phyloP scores from a whole-genome alignment of 768 basidiomycete species.

The Pulveroboletus sp. region DNA sequence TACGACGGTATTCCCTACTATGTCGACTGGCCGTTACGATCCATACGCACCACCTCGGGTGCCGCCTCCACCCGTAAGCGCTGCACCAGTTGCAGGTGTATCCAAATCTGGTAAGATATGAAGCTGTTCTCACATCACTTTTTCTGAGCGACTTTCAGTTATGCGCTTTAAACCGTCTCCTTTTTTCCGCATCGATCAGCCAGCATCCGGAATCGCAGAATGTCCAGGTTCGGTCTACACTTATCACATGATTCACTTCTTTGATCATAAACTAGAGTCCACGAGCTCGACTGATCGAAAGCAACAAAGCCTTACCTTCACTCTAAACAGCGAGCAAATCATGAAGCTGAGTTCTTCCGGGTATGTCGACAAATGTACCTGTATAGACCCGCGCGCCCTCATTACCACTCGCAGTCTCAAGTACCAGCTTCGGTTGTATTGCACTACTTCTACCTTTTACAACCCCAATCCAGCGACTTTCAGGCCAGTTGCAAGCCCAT shows the following conservation, averaged over 20 bases:
- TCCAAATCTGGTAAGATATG: conserved; percentile 27
- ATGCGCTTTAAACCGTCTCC: conserved; percentile 80
- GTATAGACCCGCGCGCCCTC: conserved; percentile 3
- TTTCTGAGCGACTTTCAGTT: conserved; percentile 34
- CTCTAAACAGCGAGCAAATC: conserved; percentile 61
- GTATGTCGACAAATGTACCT: conserved; percentile 35
- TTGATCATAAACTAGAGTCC: conserved; percentile 49
- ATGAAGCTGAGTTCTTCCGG: conserved; percentile 51
- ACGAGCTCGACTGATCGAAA: conserved; percentile 74
- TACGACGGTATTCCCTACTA: conserved; percentile 20
- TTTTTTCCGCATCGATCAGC: conserved; percentile 65
- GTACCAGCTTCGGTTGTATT: conserved; percentile 82
- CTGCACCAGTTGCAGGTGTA: conserved; percentile 28
- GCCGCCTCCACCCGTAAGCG: conserved; percentile 34
- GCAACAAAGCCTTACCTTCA: conserved; percentile 55
- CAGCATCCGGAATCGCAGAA: conserved; percentile 60
- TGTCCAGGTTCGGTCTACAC: conserved; percentile 62
- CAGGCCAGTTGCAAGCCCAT: conserved; percentile 47
- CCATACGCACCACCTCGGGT: conserved; percentile 60
- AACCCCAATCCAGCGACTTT: conserved; percentile 46
- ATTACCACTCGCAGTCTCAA: conserved; percentile 42
- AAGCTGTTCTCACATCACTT: conserved; percentile 6
- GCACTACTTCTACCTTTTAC: conserved; percentile 80
- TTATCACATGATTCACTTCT: neutral
- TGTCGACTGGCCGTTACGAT: conserved; percentile 49